Conservation (phyloP, 495 filamentous ascomycete species). For the Annulohypoxylon maeteangense region DNA sequence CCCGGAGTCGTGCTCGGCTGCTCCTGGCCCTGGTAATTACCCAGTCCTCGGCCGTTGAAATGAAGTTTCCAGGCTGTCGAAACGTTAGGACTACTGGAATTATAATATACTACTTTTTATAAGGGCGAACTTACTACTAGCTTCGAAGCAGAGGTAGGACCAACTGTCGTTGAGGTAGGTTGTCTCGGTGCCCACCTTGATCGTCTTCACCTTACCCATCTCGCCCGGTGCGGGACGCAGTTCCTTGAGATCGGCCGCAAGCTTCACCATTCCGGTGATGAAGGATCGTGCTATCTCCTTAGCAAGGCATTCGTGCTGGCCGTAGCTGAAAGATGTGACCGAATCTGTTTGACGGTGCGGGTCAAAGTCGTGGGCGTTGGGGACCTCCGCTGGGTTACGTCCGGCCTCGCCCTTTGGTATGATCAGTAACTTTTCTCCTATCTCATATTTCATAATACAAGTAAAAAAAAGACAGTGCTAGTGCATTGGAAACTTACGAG, state of each 20-base stretch:
- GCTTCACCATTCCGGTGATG: slow-evolving; percentile 47
- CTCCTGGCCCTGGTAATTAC: slow-evolving; percentile 30
- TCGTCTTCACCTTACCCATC: slow-evolving; percentile 51
- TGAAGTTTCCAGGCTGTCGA: slow-evolving; percentile 40
- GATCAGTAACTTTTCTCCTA: neutral
- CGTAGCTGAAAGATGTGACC: slow-evolving; percentile 45
- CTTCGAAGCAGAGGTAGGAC: slow-evolving; percentile 53
- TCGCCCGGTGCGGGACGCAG: slow-evolving; percentile 52
- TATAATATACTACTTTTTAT: neutral
- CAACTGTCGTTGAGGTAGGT: slow-evolving; percentile 53
- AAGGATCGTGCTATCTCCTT: slow-evolving; percentile 40
- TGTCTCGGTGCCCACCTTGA: slow-evolving; percentile 45
- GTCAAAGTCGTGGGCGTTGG: slow-evolving; percentile 40
- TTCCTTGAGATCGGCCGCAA: slow-evolving; percentile 50
- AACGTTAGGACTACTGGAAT: slow-evolving; percentile 5
- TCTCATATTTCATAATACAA: neutral
- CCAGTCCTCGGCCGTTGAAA: slow-evolving; percentile 30
- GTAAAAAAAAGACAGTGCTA: neutral
- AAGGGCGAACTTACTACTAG: slow-evolving; percentile 44
- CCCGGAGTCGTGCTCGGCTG: slow-evolving; percentile 30
- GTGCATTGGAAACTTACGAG: slow-evolving; percentile 41
- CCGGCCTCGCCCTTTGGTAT: slow-evolving; percentile 43
- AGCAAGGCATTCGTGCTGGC: slow-evolving; percentile 50
- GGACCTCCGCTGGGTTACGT: slow-evolving; percentile 39
- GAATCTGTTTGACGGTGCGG: slow-evolving; percentile 28